Percentiles rank a stretch among this genome's conserved stretches.
phyloP scores from a whole-genome alignment of 1,284 basidiomycete genomes.

The Sporisorium reilianum region DNA sequence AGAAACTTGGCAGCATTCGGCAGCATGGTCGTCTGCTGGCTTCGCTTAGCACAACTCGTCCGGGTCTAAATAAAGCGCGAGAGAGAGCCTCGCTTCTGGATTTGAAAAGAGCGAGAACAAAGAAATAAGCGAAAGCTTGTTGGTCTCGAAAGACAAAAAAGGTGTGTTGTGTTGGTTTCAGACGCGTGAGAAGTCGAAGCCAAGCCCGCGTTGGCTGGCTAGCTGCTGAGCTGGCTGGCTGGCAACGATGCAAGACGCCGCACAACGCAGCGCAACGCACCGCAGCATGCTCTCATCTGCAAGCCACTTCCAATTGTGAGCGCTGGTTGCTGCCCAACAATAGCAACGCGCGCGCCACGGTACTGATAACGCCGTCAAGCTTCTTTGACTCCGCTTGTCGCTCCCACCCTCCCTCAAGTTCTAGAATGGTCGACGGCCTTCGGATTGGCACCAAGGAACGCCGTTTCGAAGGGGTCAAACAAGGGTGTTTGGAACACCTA shows the following conservation, averaged over 20 bases:
- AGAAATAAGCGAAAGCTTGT: slow-evolving; percentile 10
- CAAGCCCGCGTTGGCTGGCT: neutral
- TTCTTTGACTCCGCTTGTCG: neutral
- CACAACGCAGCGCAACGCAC: neutral
- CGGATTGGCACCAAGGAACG: neutral
- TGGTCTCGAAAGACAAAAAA: slow-evolving; percentile 1
- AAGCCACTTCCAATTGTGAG: neutral
- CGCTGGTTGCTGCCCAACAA: neutral
- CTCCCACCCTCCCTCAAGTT: neutral
- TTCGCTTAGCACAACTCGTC: slow-evolving; percentile 2
- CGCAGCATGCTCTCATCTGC: neutral
- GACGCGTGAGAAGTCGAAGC: neutral
- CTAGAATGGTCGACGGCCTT: neutral
- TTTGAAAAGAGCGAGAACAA: neutral
- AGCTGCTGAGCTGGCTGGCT: no score
- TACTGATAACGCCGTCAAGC: neutral
- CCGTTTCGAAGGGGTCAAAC: neutral
- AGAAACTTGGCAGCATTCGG: no score
- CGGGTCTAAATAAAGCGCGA: slow-evolving; percentile 9
- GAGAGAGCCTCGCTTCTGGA: slow-evolving; percentile 4
- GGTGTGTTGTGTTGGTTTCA: neutral
- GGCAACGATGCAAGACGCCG: slow-evolving; percentile 1
- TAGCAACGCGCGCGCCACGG: neutral
- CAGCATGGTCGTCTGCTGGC: neutral
- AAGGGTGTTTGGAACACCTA: neutral